A percentile compares a stretch with the other conserved stretches of the same genome.
phyloP scores from a whole-genome alignment of 352 stramenopile species.

The Aphanomyces euteiches region DNA sequence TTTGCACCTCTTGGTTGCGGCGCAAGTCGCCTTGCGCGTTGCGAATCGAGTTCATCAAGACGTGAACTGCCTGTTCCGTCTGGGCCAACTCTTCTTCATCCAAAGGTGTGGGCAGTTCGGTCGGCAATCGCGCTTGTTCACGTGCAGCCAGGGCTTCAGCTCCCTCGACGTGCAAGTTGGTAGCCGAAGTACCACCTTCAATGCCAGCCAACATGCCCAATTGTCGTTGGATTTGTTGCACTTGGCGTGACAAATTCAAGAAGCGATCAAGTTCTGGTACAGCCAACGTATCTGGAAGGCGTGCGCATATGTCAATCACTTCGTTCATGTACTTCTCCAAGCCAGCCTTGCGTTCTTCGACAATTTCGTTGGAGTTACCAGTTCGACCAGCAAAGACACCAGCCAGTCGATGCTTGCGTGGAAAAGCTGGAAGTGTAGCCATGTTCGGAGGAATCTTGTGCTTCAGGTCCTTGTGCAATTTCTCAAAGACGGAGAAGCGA shows the following conservation, averaged over 20 bases:
- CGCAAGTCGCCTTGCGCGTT: conserved; percentile 76
- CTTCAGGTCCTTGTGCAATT: conserved; percentile 68
- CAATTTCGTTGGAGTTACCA: conserved; percentile 80
- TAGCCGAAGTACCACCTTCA: conserved; percentile 33
- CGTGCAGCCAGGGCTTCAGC: conserved; percentile 75
- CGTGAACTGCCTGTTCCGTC: conserved; percentile 73
- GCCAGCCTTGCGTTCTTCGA: conserved; percentile 77
- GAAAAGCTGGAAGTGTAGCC: conserved; percentile 62
- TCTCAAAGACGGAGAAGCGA: conserved; percentile 68
- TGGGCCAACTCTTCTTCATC: conserved; percentile 82
- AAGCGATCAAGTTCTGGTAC: conserved; percentile 84
- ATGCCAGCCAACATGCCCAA: conserved; percentile 33
- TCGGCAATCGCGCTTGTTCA: conserved; percentile 72
- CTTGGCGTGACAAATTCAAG: conserved; percentile 79
- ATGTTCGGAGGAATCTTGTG: conserved; percentile 63
- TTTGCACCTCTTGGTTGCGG: conserved; percentile 74
- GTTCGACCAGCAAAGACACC: conserved; percentile 82
- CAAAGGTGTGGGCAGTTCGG: conserved; percentile 76
- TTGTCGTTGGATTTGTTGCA: conserved; percentile 80
- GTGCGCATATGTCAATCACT: conserved; percentile 77
- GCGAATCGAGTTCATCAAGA: conserved; percentile 75
- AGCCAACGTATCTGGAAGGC: conserved; percentile 70
- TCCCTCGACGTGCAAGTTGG: conserved; percentile 62
- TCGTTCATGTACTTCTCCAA: conserved; percentile 80
- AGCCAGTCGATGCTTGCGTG: conserved; percentile 78